Percentiles rank a stretch among this genome's conserved stretches.
Conservation (phyloP, 139 green algal species). For the Gonium pectorale region DNA sequence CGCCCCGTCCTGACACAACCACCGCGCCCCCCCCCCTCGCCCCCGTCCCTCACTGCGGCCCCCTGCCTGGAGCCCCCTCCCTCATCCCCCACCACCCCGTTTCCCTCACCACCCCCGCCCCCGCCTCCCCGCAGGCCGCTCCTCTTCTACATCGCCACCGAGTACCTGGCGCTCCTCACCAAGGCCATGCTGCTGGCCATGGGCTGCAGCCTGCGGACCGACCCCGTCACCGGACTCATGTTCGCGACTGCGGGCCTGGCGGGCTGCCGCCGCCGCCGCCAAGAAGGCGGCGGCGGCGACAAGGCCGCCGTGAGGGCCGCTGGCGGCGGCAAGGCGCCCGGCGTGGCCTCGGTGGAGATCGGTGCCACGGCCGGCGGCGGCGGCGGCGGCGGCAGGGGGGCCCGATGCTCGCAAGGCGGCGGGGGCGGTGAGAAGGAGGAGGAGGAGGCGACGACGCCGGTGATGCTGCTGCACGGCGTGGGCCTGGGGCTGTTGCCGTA, state of each 20-base stretch:
- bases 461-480: conserved; percentile 68
- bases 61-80: too few relatives aligned
- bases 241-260: background rate
- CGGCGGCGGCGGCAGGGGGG: background rate
- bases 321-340: too few relatives aligned
- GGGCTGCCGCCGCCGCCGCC: background rate
- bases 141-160: conserved; percentile 52
- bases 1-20: too few relatives aligned
- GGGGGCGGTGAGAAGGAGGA: background rate
- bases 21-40: too few relatives aligned
- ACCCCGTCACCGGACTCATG: background rate
- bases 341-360: too few relatives aligned
- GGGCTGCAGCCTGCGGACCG: conserved; percentile 26
- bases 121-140: conserved; percentile 35
- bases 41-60: background rate
- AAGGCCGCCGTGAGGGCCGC: too few relatives aligned
- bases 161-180: conserved; percentile 41
- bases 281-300: background rate
- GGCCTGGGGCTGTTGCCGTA: conserved; percentile 48
- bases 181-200: conserved; percentile 41
- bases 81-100: background rate
- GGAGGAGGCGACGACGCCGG: conserved; percentile 10
- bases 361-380: too few relatives aligned
- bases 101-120: background rate
- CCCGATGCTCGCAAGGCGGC: background rate